Evolutionary conservation across 176 grass and related monocot species (phyloP).

Genomic region (Zizania latifolia): DNA sequence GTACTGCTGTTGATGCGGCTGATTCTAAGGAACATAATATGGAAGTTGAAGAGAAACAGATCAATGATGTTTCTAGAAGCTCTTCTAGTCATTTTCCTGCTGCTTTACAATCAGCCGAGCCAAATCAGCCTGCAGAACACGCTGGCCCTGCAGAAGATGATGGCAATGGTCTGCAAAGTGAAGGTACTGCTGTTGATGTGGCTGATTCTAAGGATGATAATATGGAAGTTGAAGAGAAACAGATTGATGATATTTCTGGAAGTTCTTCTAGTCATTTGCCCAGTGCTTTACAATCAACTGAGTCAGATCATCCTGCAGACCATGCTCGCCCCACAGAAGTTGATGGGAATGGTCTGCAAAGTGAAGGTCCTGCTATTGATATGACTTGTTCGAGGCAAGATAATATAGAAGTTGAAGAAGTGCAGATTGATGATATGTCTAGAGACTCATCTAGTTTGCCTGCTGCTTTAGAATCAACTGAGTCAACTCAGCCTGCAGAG

Average conservation of each 20-base stretch:
- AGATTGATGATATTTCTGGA: too few species aligned
- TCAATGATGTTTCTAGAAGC: neutral
- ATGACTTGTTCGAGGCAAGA: neutral
- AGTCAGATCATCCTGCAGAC: too few species aligned
- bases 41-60: neutral
- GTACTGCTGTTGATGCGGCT: neutral
- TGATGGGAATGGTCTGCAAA: constrained; percentile 9
- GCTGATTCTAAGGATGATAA: too few species aligned
- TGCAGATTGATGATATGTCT: neutral
- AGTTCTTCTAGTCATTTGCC: too few species aligned
- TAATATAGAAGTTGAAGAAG: neutral
- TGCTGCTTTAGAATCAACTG: constrained; percentile 17
- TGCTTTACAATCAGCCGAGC: too few species aligned
- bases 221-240: neutral
- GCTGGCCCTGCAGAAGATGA: neutral
- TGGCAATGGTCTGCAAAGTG: too few species aligned
- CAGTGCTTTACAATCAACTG: too few species aligned
- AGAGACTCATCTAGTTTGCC: constrained; percentile 2
- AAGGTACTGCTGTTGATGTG: too few species aligned
- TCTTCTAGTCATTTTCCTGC: constrained; percentile 14
- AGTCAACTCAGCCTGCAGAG: constrained; percentile 5
- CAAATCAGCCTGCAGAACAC: too few species aligned
- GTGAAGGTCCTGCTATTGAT: neutral
- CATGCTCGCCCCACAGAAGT: neutral
- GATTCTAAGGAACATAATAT: neutral